Evolutionary conservation across 2,329 filamentous ascomycete species (phyloP), one percentile per base, ranked within the genome.

Genomic region (Monilinia fructigena): DNA sequence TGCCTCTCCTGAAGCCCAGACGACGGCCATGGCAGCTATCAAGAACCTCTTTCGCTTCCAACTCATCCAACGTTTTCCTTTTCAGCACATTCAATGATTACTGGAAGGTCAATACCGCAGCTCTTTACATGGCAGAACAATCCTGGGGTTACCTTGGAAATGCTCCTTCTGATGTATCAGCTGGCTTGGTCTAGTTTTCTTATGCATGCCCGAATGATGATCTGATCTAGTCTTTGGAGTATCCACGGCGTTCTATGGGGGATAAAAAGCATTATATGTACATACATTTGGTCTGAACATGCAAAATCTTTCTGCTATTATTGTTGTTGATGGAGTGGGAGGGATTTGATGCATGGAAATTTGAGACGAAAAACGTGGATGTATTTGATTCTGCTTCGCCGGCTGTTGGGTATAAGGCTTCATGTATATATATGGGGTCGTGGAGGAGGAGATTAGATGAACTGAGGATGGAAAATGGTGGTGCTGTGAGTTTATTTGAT

Each of bases 71-170:
- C 65, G 74, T 94, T 54, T 84, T 93, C 70, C 80, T 96, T 28
- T 94, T 95, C 79, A 90, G 89, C 38, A 88, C 90, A 4, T 94
- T 89, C 79, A 89, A 96, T 77, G 89, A 92, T 69, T 74, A 82
- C 61, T 96, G 92, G 92, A 96, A 96, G 82, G 76, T 79, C 52
- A 84, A 90, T 71, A 82, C 80, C 63, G 76, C 80, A 2, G 81
- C 77, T 28, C 89, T 89, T 1, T 91, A 89, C 77, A 83, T 86
- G 67, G 86, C 90, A 2, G 92, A 96, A 79, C 84, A 87, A 76
- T 92, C 82, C 78, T 95, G 91, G 90, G 92, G 91, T 42, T 85
- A 90, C 63, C 69, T 73, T n/a, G 74, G 73, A 38, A 66, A 72
- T 55, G 56, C 70, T 42, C 74, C 74, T 56, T 72, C 72, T 38